Percentiles rank a stretch among this genome's conserved stretches.
Evolutionary conservation across 176 grass and related monocot genomes (phyloP).

Genomic region (Melocanna baccifera): DNA sequence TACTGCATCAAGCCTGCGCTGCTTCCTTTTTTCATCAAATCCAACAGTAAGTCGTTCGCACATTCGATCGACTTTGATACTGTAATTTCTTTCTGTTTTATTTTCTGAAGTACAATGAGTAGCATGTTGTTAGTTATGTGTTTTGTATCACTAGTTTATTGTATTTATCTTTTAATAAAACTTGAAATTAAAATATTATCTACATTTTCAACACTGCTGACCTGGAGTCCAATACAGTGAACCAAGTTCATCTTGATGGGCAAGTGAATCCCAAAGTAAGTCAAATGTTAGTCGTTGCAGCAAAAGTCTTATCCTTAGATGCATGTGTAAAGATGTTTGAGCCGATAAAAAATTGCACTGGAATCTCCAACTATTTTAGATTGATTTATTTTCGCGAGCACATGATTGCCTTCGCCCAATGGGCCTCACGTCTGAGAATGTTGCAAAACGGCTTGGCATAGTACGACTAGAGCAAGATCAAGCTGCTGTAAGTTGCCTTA

Average conservation of each 20-base stretch:
- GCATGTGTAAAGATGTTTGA: constrained; percentile 15
- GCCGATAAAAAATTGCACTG: constrained; percentile 22
- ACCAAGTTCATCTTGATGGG: constrained; percentile 40
- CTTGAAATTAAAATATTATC: too few species aligned
- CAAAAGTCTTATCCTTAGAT: not conserved
- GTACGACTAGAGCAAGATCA: constrained; percentile 81
- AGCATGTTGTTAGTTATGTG: too few species aligned
- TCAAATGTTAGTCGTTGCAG: not conserved
- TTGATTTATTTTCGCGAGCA: constrained; percentile 78
- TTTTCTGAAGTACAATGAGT: too few species aligned
- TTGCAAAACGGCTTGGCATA: constrained; percentile 79
- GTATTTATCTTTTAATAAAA: too few species aligned
- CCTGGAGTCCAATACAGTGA: constrained; percentile 82
- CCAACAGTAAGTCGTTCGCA: too few species aligned
- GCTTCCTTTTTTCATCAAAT: too few species aligned
- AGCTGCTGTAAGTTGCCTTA: constrained; percentile 61
- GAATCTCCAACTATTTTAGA: constrained; percentile 42
- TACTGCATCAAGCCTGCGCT: too few species aligned
- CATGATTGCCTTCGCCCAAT: constrained; percentile 92
- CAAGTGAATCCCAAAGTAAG: constrained; percentile 77
- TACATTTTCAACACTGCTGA: too few species aligned
- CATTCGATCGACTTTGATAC: too few species aligned
- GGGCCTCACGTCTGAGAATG: constrained; percentile 93
- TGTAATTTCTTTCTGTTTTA: too few species aligned
- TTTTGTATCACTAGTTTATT: too few species aligned